These are phyloP conservation scores for Zizania palustris DNA, from an alignment of 202 grass and related monocot species.

Conservation along the genomic window DNA sequence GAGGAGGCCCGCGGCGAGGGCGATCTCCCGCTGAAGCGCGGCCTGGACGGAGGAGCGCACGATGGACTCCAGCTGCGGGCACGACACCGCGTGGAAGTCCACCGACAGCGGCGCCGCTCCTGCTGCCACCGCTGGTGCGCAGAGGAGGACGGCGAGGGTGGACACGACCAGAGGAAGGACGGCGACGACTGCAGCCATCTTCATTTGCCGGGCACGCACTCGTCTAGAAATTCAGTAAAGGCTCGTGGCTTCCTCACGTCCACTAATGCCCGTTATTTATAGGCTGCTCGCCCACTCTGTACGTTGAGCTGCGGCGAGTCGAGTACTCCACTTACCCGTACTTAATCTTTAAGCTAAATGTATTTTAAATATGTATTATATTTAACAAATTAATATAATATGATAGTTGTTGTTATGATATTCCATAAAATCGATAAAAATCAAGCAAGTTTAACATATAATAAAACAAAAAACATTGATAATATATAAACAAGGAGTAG, in stretches of 20 bases:
- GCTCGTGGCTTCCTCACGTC: slow-evolving; percentile 1
- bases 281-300: too few relatives aligned
- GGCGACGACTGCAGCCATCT: background rate
- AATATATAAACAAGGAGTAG: too few relatives aligned
- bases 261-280: background rate
- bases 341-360: too few relatives aligned
- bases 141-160: background rate
- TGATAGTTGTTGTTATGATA: too few relatives aligned
- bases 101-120: background rate
- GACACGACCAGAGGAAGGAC: background rate
- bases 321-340: too few relatives aligned
- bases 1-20: slow-evolving; percentile 43
- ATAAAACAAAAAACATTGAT: too few relatives aligned
- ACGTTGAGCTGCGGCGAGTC: too few relatives aligned
- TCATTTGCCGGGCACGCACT: too few relatives aligned
- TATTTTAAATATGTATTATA: too few relatives aligned
- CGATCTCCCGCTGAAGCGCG: background rate
- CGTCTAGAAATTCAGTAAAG: accelerated
- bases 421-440: too few relatives aligned
- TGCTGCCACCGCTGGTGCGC: background rate
- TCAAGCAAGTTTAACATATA: too few relatives aligned
- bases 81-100: slow-evolving; percentile 28
- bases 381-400: too few relatives aligned
- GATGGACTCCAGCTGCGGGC: slow-evolving; percentile 39
- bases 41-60: slow-evolving; percentile 3